Evolutionary conservation across 2,329 filamentous ascomycete species (phyloP).

Genomic region (Curvularia hawaiiensis): DNA sequence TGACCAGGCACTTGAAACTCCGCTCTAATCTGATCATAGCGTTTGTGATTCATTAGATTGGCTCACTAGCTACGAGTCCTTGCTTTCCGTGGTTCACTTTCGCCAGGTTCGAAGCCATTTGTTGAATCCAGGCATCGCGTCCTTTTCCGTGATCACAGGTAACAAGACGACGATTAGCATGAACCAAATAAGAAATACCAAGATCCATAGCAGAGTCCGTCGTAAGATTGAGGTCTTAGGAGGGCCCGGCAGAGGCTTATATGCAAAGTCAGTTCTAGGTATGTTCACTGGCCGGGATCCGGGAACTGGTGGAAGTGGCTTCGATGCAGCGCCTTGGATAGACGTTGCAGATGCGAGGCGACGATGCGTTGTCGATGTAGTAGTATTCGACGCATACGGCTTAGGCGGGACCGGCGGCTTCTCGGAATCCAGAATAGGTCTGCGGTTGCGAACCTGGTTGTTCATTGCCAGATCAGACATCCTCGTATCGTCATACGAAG

Average conservation of each 20-base stretch:
- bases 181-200: constrained; percentile 7
- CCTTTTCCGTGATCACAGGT: constrained; percentile 12
- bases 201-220: constrained; percentile 4
- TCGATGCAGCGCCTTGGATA: neutral
- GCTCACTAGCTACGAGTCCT: neutral
- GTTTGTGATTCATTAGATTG: neutral
- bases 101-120: constrained; percentile 19
- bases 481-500: neutral
- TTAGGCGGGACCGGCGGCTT: constrained; percentile 6
- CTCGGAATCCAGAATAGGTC: neutral
- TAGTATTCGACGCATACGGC: neutral
- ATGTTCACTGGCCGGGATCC: neutral
- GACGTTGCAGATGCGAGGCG: neutral
- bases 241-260: constrained; percentile 4
- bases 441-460: neutral
- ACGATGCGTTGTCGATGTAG: neutral
- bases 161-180: constrained; percentile 5
- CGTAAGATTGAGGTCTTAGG: neutral
- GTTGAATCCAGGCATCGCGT: constrained; percentile 14
- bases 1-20: neutral
- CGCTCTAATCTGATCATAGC: neutral
- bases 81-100: neutral
- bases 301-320: constrained; percentile 8
- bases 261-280: neutral
- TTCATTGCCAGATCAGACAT: neutral